Evolutionary conservation across 2,329 filamentous ascomycete genomes (phyloP), one percentile per base, ranked within the genome.

Genomic region (Stachybotrys chartarum): DNA sequence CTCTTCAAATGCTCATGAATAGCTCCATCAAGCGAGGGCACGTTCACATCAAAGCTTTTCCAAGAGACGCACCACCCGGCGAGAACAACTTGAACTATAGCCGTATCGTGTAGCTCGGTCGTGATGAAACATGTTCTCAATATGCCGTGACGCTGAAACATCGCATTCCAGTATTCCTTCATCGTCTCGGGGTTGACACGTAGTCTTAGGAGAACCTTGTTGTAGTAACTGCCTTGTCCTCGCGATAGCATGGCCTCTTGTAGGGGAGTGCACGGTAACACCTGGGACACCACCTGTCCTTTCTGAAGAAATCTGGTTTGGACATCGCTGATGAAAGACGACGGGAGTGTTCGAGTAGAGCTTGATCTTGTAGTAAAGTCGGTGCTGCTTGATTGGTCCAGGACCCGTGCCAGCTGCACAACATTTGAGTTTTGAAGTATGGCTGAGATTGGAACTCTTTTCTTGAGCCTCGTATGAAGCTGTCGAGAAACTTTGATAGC

Each of bases 241-340:
- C 75, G 63, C 8, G 83, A 81, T 0, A 96, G 75, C 91, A 96
- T 96, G 1, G 87, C 88, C 72, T 95, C 88, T 68, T 97, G 92
- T 0, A 97, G 73, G 1, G 91, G 88, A 1, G 91, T 95, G 66
- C 92, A 96, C 1, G 91, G 91, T 6, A 92, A 72, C 8, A 96
- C 76, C 35, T 42, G 35, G 10, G 35, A 42, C 8, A 42, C 35
- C 14, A 42, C 14, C 35, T 14, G 8, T 14, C 35, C 35, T 14
- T 42, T 14, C 3, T 14, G 8, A 10, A 14, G 10, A 42, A 42
- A 42, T 10, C 35, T 10, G 14, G 35, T 14, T 10, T 42, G 35
- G 35, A 42, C 35, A 10, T 42, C 35, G 8, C 35, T 14, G 10
- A 42, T 14, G 8, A 42, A 42, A 10, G 5, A 42, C 14, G 35